Conservation (phyloP, 2,329 filamentous ascomycete species). For the Beauveria australis region DNA sequence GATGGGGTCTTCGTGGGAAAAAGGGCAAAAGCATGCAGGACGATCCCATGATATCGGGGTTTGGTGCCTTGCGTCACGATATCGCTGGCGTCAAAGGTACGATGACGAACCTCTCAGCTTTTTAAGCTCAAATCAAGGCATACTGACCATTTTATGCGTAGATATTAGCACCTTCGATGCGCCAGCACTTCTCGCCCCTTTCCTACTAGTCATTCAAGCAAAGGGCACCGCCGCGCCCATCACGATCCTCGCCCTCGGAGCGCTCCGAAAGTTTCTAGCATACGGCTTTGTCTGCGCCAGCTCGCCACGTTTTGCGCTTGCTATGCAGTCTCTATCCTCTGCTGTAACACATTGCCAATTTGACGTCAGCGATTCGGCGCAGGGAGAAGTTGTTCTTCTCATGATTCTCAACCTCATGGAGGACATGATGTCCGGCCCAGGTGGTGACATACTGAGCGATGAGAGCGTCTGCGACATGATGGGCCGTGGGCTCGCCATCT, state of each 20-base stretch:
- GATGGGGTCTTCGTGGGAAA: slow-evolving; percentile 91
- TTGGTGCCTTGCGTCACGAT: slow-evolving; percentile 81
- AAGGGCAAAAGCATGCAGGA: slow-evolving; percentile 97
- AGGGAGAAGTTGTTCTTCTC: slow-evolving; percentile 89
- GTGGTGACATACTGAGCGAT: slow-evolving; percentile 88
- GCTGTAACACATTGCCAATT: slow-evolving; percentile 97
- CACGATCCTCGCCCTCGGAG: slow-evolving; percentile 86
- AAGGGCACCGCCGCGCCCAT: slow-evolving; percentile 95
- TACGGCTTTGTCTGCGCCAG: slow-evolving; percentile 82
- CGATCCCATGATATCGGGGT: slow-evolving; percentile 91
- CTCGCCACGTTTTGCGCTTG: slow-evolving; percentile 80
- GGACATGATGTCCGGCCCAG: slow-evolving; percentile 89
- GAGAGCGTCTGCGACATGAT: slow-evolving; percentile 99
- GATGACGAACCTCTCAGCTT: slow-evolving; percentile 10
- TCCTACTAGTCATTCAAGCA: slow-evolving; percentile 91
- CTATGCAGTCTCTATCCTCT: slow-evolving; percentile 89
- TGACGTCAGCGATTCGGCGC: slow-evolving; percentile 88
- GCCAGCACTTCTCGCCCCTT: slow-evolving; percentile 80
- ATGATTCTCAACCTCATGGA: slow-evolving; percentile 98
- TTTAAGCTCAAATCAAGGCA: not conserved
- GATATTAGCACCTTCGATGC: slow-evolving; percentile 87
- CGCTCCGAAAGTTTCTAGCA: slow-evolving; percentile 91
- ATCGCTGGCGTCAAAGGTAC: slow-evolving; percentile 75
- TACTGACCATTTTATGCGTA: slow-evolving; percentile 23
- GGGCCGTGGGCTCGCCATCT: slow-evolving; percentile 95